Evolutionary conservation across 1,284 basidiomycete species (phyloP).

Genomic region (Phellopilus nigrolimitatus): DNA sequence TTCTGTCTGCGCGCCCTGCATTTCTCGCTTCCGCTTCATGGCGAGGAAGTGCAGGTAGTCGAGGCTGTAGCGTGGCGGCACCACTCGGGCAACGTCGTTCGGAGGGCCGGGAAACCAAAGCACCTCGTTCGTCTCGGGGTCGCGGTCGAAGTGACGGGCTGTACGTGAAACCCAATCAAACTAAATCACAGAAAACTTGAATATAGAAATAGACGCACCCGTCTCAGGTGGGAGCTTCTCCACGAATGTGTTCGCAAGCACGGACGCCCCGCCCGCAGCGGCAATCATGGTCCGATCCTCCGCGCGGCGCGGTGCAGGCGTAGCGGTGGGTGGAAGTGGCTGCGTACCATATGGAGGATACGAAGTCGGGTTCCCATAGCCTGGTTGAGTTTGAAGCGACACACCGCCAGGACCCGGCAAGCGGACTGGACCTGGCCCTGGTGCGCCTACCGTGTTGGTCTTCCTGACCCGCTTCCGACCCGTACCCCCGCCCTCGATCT

Average conservation of each 20-base stretch:
- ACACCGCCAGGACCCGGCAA: not conserved
- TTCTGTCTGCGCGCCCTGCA: constrained; percentile 19
- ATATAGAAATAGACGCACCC: constrained; percentile 38
- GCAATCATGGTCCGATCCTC: constrained; percentile 46
- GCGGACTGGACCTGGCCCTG: constrained; percentile 15
- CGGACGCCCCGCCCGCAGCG: constrained; percentile 45
- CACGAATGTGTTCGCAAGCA: constrained; percentile 36
- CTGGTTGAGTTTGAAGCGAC: not conserved
- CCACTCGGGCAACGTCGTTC: constrained; percentile 52
- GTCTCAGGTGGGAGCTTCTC: constrained; percentile 66
- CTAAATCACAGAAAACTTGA: not conserved
- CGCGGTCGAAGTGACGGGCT: constrained; percentile 80
- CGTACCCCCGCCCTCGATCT: constrained; percentile 38
- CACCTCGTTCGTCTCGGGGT: constrained; percentile 75
- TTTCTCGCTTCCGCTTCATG: constrained; percentile 43
- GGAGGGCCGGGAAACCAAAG: constrained; percentile 87
- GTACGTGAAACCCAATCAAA: constrained; percentile 14
- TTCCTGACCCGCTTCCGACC: constrained; percentile 44
- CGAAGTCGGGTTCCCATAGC: not conserved
- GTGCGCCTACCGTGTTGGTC: constrained; percentile 22
- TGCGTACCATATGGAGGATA: constrained; percentile 4
- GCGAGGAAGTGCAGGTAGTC: constrained; percentile 68
- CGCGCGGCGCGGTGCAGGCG: constrained; percentile 20
- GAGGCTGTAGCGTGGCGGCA: constrained; percentile 55
- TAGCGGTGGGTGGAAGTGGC: not conserved